Evolutionary conservation across 805 yeast genomes (phyloP).

Genomic region (Soucietia sequanensis): DNA sequence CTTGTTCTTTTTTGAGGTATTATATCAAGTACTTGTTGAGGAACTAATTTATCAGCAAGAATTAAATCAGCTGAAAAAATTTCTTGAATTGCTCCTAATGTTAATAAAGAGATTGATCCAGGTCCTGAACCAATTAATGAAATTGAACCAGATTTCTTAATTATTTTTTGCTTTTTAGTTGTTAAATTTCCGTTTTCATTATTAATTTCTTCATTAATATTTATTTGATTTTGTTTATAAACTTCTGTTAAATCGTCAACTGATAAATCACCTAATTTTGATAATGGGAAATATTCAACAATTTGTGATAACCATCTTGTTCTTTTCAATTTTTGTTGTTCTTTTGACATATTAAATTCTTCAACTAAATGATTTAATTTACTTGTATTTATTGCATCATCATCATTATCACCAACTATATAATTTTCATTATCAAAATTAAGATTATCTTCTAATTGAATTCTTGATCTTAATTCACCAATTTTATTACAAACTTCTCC

Average conservation of each 20-base stretch:
- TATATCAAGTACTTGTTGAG: conserved; percentile 77
- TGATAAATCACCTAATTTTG: conserved; percentile 57
- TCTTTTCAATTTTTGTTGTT: conserved; percentile 54
- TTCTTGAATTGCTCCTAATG: conserved; percentile 80
- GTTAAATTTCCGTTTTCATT: conserved; percentile 1
- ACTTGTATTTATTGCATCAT: conserved; percentile 63
- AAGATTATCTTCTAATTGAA: conserved; percentile 51
- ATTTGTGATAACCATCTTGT: conserved; percentile 86
- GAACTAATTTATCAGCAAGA: conserved; percentile 89
- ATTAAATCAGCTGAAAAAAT: conserved; percentile 81
- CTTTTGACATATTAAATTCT: conserved; percentile 55
- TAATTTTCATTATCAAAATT: conserved; percentile 25
- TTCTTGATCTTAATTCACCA: conserved; percentile 59
- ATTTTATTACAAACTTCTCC: conserved; percentile 67
- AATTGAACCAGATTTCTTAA: conserved; percentile 47
- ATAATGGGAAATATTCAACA: conserved; percentile 85
- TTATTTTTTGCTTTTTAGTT: conserved; percentile 3
- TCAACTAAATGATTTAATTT: conserved; percentile 60
- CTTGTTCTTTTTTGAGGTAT: conserved; percentile 72
- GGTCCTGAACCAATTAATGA: conserved; percentile 95
- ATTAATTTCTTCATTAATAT: not conserved
- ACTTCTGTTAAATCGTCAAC: conserved; percentile 54
- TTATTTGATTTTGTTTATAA: conserved; percentile 23
- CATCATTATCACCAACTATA: conserved; percentile 63
- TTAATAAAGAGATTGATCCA: conserved; percentile 77